phyloP scores from a whole-genome alignment of 2,329 filamentous ascomycete genomes.

The Pestalotiopsis sp. region DNA sequence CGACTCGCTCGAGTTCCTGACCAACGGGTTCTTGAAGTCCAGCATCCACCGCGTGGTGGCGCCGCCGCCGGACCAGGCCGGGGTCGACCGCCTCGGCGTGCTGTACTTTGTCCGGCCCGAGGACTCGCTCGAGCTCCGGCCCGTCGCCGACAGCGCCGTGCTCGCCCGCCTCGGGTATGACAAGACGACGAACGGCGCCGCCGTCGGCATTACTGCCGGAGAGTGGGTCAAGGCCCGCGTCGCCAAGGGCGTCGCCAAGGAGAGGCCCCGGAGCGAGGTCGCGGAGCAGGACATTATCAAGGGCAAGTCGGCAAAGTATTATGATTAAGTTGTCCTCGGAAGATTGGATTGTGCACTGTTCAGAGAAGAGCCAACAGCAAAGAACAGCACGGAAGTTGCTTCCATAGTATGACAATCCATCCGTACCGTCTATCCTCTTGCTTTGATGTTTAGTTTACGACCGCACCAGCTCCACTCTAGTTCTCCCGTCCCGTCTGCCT shows the following conservation, averaged over 20 bases:
- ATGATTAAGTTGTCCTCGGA: slow-evolving; percentile 22
- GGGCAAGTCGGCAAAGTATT: slow-evolving; percentile 33
- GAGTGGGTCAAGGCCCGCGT: slow-evolving; percentile 37
- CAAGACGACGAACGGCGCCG: slow-evolving; percentile 21
- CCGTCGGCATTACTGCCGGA: slow-evolving; percentile 33
- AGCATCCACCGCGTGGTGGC: slow-evolving; percentile 44
- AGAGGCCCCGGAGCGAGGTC: slow-evolving; percentile 26
- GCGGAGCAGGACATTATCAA: slow-evolving; percentile 30
- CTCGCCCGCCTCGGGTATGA: slow-evolving; percentile 32
- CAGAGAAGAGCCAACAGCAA: neutral
- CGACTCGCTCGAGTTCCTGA: slow-evolving; percentile 49
- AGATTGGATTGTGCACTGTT: neutral
- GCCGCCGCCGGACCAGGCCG: slow-evolving; percentile 42
- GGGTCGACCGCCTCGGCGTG: slow-evolving; percentile 47
- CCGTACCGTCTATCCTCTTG: neutral
- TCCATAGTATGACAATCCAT: too few relatives aligned
- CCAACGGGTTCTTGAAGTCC: slow-evolving; percentile 44
- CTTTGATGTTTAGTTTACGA: too few relatives aligned
- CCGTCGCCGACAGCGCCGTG: slow-evolving; percentile 29
- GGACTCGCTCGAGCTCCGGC: slow-evolving; percentile 31
- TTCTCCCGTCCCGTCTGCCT: neutral
- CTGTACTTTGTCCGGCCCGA: slow-evolving; percentile 40
- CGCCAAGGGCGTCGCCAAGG: slow-evolving; percentile 19
- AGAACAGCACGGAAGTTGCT: neutral
- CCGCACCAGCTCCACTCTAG: neutral